phyloP scores from a whole-genome alignment of 139 green algal genomes.

The Yamagishiella unicocca region DNA sequence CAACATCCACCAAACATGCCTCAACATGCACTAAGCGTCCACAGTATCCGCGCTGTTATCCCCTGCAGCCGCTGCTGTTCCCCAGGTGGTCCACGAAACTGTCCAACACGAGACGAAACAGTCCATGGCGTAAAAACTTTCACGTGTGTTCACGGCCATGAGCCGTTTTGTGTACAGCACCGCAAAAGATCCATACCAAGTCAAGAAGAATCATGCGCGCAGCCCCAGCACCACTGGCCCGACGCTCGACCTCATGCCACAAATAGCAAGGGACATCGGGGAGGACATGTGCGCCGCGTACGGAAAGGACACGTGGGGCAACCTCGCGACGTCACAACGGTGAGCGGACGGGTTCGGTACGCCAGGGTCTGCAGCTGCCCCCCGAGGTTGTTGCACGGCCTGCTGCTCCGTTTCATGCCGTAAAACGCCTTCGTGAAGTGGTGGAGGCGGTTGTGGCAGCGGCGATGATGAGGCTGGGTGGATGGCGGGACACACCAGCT shows the following conservation, averaged over 20 bases:
- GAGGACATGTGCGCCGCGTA: conserved; percentile 2
- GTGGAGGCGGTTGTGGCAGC: background rate
- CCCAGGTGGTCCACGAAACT: too few species aligned
- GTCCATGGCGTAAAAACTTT: too few species aligned
- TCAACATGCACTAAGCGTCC: too few species aligned
- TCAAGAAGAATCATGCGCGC: background rate
- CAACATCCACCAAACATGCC: too few species aligned
- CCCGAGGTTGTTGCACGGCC: too few species aligned
- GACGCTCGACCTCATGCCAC: background rate
- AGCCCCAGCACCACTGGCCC: background rate
- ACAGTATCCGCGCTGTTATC: background rate
- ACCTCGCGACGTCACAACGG: background rate
- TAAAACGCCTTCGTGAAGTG: background rate
- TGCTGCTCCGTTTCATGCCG: too few species aligned
- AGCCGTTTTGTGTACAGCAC: background rate
- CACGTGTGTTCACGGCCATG: background rate
- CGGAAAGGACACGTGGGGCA: background rate
- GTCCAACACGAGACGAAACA: too few species aligned
- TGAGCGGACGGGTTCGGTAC: background rate
- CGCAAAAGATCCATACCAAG: background rate
- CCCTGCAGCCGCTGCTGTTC: background rate
- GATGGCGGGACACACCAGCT: too few species aligned
- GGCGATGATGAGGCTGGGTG: background rate
- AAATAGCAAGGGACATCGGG: background rate
- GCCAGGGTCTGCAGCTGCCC: too few species aligned